A percentile compares a stretch with the other conserved stretches of the same genome.
Conservation (phyloP, 306 rosid species). For the Gastrolobium villosum region DNA sequence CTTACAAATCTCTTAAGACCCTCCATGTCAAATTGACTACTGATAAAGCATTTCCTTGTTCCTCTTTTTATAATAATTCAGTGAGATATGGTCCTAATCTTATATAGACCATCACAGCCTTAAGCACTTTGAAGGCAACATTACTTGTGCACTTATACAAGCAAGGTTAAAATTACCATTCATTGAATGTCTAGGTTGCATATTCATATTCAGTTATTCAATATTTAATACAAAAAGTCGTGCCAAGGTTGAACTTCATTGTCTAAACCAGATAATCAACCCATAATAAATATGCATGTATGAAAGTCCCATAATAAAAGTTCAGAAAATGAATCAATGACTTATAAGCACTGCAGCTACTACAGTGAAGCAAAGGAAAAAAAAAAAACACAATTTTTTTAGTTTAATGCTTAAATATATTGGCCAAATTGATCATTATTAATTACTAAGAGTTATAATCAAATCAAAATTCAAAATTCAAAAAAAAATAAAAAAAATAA, state of each 20-base stretch:
- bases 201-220: conserved; percentile 23
- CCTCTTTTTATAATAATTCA: conserved; percentile 26
- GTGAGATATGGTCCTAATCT: background rate
- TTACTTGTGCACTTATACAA: background rate
- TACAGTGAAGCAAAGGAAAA: conserved; percentile 11
- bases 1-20: conserved; percentile 6
- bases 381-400: background rate
- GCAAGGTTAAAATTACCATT: conserved; percentile 9
- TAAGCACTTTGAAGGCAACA: conserved; percentile 25
- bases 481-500: background rate
- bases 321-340: conserved; percentile 25
- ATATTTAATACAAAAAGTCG: background rate
- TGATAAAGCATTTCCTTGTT: conserved; percentile 12
- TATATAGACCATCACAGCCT: conserved; percentile 3
- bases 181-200: conserved; percentile 1
- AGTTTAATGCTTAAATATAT: conserved; percentile 23
- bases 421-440: background rate
- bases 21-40: conserved; percentile 5
- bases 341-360: background rate
- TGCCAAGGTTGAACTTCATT: background rate
- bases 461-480: background rate
- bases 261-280: conserved; percentile 27
- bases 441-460: conserved; percentile 5
- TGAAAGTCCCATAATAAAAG: background rate
- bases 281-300: background rate